A percentile compares a stretch with the other conserved stretches of the same genome.
These are phyloP conservation scores for Rhododendron mucronatum DNA, from an alignment of 148 eudicot species.

Conservation along the genomic window DNA sequence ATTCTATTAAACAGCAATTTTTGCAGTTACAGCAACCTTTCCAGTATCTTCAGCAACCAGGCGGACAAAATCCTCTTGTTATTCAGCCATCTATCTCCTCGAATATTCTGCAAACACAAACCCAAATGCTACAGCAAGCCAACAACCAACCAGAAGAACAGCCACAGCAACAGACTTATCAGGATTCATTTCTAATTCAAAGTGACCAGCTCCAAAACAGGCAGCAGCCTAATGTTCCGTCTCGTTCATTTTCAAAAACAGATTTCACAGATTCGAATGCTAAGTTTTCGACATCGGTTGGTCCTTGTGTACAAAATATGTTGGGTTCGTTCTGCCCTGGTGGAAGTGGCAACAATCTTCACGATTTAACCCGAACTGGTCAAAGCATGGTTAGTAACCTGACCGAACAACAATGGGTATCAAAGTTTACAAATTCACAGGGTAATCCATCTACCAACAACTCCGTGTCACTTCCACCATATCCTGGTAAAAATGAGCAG, in stretches of 20 bases:
- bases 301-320: slow-evolving; percentile 53
- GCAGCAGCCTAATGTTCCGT: slow-evolving; percentile 45
- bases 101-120: slow-evolving; percentile 55
- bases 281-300: slow-evolving; percentile 38
- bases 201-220: slow-evolving; percentile 47
- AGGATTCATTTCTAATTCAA: slow-evolving; percentile 52
- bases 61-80: slow-evolving; percentile 46
- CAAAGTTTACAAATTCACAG: slow-evolving; percentile 48
- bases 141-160: slow-evolving; percentile 44
- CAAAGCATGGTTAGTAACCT: slow-evolving; percentile 47
- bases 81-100: slow-evolving; percentile 55
- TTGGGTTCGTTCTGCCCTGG: slow-evolving; percentile 54
- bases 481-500: slow-evolving; percentile 70
- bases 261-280: slow-evolving; percentile 37
- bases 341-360: slow-evolving; percentile 60
- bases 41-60: slow-evolving; percentile 63
- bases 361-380: slow-evolving; percentile 47
- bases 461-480: slow-evolving; percentile 59
- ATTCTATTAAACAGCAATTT: slow-evolving; percentile 57
- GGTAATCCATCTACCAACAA: slow-evolving; percentile 48
- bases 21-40: slow-evolving; percentile 85
- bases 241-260: slow-evolving; percentile 55
- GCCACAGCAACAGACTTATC: slow-evolving; percentile 44
- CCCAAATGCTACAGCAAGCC: slow-evolving; percentile 52
- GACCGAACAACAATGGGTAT: slow-evolving; percentile 57